phyloP scores from a whole-genome alignment of 2,329 filamentous ascomycete genomes.

The Sclerotinia trifoliorum region DNA sequence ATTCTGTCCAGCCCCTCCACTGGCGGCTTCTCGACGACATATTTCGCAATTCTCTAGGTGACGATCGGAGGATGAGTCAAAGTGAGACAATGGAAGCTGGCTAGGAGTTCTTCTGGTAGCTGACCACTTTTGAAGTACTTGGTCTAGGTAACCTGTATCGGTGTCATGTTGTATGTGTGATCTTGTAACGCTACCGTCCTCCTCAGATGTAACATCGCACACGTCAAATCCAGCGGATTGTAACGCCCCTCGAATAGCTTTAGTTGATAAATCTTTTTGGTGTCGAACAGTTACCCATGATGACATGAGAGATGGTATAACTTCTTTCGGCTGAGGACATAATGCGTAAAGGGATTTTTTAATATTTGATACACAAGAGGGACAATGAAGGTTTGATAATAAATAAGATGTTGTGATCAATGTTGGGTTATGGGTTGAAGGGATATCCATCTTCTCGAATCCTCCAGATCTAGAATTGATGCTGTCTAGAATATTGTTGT shows the following conservation, averaged over 20 bases:
- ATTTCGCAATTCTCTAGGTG: slow-evolving; percentile 52
- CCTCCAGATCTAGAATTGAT: slow-evolving; percentile 13
- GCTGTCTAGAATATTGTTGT: not conserved
- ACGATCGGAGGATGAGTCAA: slow-evolving; percentile 27
- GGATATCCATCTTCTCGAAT: slow-evolving; percentile 12
- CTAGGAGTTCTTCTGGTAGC: slow-evolving; percentile 27
- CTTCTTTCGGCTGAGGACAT: slow-evolving; percentile 52
- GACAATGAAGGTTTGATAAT: slow-evolving; percentile 74
- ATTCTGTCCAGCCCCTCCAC: slow-evolving; percentile 33
- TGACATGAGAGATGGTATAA: slow-evolving; percentile 69
- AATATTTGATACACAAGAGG: slow-evolving; percentile 69
- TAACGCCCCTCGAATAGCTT: slow-evolving; percentile 49
- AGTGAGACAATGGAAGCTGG: slow-evolving; percentile 27
- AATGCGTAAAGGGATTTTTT: slow-evolving; percentile 53
- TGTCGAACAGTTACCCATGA: slow-evolving; percentile 66
- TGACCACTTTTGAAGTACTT: slow-evolving; percentile 32
- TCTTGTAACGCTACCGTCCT: slow-evolving; percentile 3
- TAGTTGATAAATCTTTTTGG: slow-evolving; percentile 44
- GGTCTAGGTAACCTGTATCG: slow-evolving; percentile 35
- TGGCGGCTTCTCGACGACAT: slow-evolving; percentile 44
- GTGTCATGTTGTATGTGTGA: slow-evolving; percentile 26
- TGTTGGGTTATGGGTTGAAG: not conserved
- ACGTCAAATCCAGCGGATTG: slow-evolving; percentile 60
- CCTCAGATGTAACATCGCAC: slow-evolving; percentile 39
- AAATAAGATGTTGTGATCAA: slow-evolving; percentile 48